These are phyloP conservation scores for Stevia rebaudiana DNA, from an alignment of 140 eudicot genomes.

Conservation along the genomic window DNA sequence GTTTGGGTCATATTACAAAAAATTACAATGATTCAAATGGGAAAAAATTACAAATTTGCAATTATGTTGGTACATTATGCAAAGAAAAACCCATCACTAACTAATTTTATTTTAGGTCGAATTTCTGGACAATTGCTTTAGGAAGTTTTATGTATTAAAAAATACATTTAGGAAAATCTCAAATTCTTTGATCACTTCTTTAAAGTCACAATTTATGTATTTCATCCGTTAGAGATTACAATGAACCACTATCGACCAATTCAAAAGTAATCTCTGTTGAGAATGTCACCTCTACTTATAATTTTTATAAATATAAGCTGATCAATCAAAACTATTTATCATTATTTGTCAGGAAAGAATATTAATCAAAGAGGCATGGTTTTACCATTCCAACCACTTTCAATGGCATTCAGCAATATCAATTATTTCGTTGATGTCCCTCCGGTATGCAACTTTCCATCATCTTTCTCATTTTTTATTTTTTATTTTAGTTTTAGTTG, in stretches of 20 bases:
- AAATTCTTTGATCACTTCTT: not conserved
- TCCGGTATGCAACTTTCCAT: slow-evolving; percentile 45
- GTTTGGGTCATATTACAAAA: not conserved
- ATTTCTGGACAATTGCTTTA: not conserved
- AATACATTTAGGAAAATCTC: not conserved
- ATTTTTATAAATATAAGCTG: not conserved
- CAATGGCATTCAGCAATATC: slow-evolving; percentile 91
- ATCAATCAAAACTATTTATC: slow-evolving; percentile 4
- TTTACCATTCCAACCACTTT: slow-evolving; percentile 93
- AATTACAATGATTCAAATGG: not conserved
- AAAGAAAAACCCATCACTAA: not conserved
- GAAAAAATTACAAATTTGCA: not conserved
- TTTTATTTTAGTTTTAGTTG: not conserved
- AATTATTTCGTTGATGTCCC: slow-evolving; percentile 90
- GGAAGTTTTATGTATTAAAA: not conserved
- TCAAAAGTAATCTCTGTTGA: not conserved
- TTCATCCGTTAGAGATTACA: not conserved
- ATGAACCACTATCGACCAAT: not conserved
- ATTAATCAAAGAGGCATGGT: slow-evolving; percentile 83
- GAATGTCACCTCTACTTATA: not conserved
- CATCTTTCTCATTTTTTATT: not conserved
- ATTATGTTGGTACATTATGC: not conserved
- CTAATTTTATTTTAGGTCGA: not conserved
- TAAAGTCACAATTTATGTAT: not conserved
- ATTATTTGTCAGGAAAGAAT: slow-evolving; percentile 57